phyloP scores from a whole-genome alignment of 1,284 basidiomycete species.

The Moniliella sp. region DNA sequence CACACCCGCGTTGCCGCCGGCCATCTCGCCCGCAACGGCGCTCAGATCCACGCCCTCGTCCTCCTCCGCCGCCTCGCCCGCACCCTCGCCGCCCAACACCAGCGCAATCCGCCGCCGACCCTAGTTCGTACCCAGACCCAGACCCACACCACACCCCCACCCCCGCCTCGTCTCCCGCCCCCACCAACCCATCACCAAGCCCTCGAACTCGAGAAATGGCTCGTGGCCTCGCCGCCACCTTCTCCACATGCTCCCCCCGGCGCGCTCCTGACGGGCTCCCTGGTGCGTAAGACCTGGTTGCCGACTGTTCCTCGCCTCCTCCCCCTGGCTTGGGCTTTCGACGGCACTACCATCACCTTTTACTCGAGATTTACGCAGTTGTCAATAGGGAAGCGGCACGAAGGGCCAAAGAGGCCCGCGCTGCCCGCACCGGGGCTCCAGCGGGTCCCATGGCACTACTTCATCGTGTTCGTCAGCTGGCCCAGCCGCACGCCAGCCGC shows the following conservation, averaged over 20 bases:
- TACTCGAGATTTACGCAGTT: constrained; percentile 48
- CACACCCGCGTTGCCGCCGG: constrained; percentile 37
- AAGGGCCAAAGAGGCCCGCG: constrained; percentile 26
- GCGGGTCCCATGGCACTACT: not conserved
- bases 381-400: constrained; percentile 43
- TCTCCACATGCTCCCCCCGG: constrained; percentile 45
- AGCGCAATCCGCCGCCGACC: constrained; percentile 34
- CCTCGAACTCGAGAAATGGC: constrained; percentile 6
- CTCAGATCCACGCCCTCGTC: constrained; percentile 48
- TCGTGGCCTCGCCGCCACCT: not conserved
- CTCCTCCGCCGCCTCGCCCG: constrained; percentile 40
- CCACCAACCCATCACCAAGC: constrained; percentile 4
- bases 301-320: constrained; percentile 47
- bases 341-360: constrained; percentile 49
- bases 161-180: constrained; percentile 5
- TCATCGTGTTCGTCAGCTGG: not conserved
- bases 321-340: constrained; percentile 44
- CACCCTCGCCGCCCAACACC: constrained; percentile 40
- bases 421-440: constrained; percentile 9
- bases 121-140: no score
- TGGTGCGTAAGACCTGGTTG: constrained; percentile 45
- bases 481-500: not conserved
- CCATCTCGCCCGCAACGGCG: constrained; percentile 43
- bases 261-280: constrained; percentile 39
- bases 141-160: constrained; percentile 10